Base-by-base conservation (phyloP, 2,329 filamentous ascomycete genomes). In the Aureobasidium leucospermi region DNA sequence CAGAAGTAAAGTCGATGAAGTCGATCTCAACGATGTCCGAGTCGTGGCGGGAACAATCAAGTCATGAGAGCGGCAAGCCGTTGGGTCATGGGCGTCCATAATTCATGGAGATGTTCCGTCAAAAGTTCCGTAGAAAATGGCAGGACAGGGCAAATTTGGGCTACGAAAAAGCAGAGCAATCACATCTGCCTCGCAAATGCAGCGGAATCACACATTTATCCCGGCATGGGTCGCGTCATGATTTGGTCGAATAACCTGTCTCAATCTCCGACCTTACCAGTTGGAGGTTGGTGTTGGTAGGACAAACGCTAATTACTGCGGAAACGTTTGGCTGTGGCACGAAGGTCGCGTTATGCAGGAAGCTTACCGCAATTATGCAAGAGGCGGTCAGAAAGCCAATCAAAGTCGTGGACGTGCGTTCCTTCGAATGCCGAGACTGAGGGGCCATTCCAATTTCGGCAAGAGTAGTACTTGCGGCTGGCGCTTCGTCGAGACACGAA, bases 201-300 rank as follows among this genome's bases (percentile, higher is more conserved):
- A 34, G 29, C n/a, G n/a, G 6, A 23, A 43, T 34, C 5, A 13
- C n/a, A 34, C 11, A 6, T 41, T 4, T 11, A 13, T 34, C 23
- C 28, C n/a, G 34, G 51, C n/a, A 19, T 43, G 39, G 6, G 31
- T 43, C 8, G 39, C 38, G 39, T 55, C 51, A 55, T 43, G 6
- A 8, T 19, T 42, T 34, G 9, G 10, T 34, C 4, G 4, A 4
- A 42, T 32, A 31, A 19, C 15, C n/a, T 55, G 51, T 23, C 39
- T 34, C 39, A 23, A 16, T 32, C 4, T 55, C 34, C 15, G 39
- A 55, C 15, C 38, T 42, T 55, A 10, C 38, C 51, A 34, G 11
- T 43, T 32, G 39, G 51, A 43, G 39, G 51, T 55, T 55, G 51
- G 51, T 32, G 51, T 43, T 55, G 51, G 51, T 55, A 43, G 51